Evolutionary conservation across 2,329 filamentous ascomycete species (phyloP).

Genomic region (Sporothrix luriei): DNA sequence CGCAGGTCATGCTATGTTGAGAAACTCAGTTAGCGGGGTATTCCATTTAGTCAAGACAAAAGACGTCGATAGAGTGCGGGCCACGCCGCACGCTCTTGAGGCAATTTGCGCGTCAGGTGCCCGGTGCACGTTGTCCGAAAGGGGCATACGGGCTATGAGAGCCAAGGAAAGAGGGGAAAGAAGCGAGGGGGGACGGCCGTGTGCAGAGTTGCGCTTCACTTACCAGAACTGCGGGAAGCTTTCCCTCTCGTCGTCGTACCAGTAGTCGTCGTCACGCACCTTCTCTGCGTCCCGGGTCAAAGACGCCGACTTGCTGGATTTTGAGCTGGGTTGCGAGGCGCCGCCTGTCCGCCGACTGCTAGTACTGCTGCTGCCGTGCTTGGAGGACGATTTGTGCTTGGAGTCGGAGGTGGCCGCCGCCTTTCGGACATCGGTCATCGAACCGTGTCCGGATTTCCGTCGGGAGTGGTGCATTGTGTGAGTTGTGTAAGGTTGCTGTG

Average conservation of each 20-base stretch:
- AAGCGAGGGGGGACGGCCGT: slow-evolving; percentile 41
- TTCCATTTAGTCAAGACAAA: slow-evolving; percentile 11
- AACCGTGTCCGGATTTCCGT: slow-evolving; percentile 59
- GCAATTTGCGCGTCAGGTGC: slow-evolving; percentile 17
- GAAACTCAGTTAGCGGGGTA: slow-evolving; percentile 26
- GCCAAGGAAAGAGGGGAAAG: slow-evolving; percentile 17
- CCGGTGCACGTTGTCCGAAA: background rate
- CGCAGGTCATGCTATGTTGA: slow-evolving; percentile 64
- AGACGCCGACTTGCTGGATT: slow-evolving; percentile 53
- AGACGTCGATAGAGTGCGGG: background rate
- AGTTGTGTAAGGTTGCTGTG: slow-evolving; percentile 34
- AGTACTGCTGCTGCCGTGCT: slow-evolving; percentile 41
- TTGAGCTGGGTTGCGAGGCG: slow-evolving; percentile 45
- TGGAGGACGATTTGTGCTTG: slow-evolving; percentile 46
- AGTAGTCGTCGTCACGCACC: slow-evolving; percentile 53
- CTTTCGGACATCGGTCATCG: slow-evolving; percentile 59
- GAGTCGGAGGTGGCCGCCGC: slow-evolving; percentile 45
- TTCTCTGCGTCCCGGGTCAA: slow-evolving; percentile 52
- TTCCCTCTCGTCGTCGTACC: slow-evolving; percentile 61
- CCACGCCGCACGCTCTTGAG: background rate
- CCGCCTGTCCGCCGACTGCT: slow-evolving; percentile 37
- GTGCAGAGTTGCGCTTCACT: slow-evolving; percentile 5
- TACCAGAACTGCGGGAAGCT: slow-evolving; percentile 69
- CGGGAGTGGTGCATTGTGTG: slow-evolving; percentile 59
- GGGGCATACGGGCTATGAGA: background rate